Conservation (phyloP, 345 rosid species). For the Linum lewisii region DNA sequence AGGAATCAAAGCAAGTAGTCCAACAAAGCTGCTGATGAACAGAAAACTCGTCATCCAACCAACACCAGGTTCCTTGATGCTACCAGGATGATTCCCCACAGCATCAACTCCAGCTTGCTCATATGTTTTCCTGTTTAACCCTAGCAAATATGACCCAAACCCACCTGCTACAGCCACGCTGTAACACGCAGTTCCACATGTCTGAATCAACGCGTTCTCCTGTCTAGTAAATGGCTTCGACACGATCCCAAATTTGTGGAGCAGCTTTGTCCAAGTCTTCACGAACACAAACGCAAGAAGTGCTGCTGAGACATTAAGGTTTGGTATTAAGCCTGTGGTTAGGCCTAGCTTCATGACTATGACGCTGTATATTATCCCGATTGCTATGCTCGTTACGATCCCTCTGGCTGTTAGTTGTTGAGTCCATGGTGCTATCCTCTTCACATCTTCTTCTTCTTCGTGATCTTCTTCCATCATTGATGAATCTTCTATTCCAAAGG, state of each 20-base stretch:
- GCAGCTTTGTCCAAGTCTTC: neutral
- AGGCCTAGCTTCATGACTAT: neutral
- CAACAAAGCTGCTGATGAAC: neutral
- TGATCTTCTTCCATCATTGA: neutral
- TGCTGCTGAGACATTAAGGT: conserved; percentile 3
- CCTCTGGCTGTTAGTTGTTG: neutral
- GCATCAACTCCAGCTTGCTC: conserved; percentile 5
- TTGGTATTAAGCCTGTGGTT: neutral
- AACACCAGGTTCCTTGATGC: conserved; percentile 1
- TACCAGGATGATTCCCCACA: neutral
- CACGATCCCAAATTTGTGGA: neutral
- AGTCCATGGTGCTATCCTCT: conserved; percentile 2
- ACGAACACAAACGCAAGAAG: neutral
- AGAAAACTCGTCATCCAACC: conserved; percentile 2
- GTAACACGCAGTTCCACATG: neutral
- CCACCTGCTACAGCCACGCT: neutral
- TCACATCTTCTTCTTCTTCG: neutral
- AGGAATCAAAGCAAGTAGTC: neutral
- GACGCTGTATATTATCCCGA: neutral
- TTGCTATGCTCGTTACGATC: neutral
- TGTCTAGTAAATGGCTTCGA: neutral
- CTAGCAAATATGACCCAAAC: neutral
- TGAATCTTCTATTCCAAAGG: too few relatives aligned
- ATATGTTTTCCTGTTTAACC: conserved; percentile 1
- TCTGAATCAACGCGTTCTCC: conserved; percentile 1